These are phyloP conservation scores for Arctium lappa DNA, from an alignment of 129 eudicot genomes.

Conservation along the genomic window DNA sequence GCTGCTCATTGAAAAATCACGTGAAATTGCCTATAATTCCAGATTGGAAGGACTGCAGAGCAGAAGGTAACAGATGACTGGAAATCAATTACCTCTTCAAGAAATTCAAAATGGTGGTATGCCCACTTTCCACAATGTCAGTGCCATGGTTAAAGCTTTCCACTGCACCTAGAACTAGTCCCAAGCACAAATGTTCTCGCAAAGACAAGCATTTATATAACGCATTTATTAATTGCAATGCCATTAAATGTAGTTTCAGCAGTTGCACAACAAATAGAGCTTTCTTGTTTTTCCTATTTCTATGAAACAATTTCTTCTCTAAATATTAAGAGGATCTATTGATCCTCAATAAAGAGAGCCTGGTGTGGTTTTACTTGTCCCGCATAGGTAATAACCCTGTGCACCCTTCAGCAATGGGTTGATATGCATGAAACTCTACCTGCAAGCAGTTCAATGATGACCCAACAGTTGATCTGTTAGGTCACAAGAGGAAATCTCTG, in stretches of 20 bases:
- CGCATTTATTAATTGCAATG: neutral
- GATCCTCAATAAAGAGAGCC: slow-evolving; percentile 34
- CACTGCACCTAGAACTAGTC: neutral
- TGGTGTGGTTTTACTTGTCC: slow-evolving; percentile 33
- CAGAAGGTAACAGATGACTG: no score
- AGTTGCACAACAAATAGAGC: neutral
- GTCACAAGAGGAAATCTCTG: no score
- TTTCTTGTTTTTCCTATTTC: neutral
- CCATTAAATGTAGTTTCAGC: neutral
- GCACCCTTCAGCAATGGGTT: slow-evolving; percentile 57
- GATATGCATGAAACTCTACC: slow-evolving; percentile 55
- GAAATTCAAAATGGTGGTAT: no score
- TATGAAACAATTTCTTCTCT: neutral
- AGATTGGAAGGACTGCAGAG: no score
- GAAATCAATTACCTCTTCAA: no score
- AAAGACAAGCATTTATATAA: neutral
- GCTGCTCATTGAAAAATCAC: slow-evolving; percentile 2
- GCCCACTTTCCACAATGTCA: no score
- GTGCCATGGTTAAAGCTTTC: no score
- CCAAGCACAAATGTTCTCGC: slow-evolving; percentile 1
- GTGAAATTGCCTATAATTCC: neutral
- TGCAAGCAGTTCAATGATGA: slow-evolving; percentile 42
- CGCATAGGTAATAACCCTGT: slow-evolving; percentile 23
- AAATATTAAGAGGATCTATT: neutral
- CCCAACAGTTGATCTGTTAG: slow-evolving; percentile 43